Evolutionary conservation across 2,329 filamentous ascomycete species (phyloP).

Genomic region (Lithohypha guttulata): DNA sequence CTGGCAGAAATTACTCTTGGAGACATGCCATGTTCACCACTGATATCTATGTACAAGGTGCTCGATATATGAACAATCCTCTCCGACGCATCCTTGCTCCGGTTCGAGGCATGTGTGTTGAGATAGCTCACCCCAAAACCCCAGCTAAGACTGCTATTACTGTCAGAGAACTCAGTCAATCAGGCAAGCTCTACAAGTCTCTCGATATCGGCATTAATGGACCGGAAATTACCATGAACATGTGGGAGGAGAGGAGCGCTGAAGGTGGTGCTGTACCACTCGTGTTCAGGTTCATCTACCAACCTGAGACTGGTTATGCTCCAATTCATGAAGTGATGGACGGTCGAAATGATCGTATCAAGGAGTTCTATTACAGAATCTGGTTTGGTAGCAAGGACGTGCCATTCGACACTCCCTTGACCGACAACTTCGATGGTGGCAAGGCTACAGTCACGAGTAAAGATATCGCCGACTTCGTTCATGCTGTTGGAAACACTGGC

Average conservation of each 20-base stretch:
- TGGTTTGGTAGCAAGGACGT: slow-evolving; percentile 88
- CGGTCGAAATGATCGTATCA: slow-evolving; percentile 91
- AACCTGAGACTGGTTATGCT: slow-evolving; percentile 92
- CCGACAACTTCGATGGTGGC: slow-evolving; percentile 82
- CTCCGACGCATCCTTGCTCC: slow-evolving; percentile 86
- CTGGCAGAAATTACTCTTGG: slow-evolving; percentile 80
- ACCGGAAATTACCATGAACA: slow-evolving; percentile 73
- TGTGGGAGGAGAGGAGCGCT: slow-evolving; percentile 88
- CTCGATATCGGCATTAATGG: slow-evolving; percentile 70
- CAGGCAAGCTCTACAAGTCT: slow-evolving; percentile 78
- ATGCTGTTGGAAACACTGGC: slow-evolving; percentile 93
- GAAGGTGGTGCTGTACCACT: slow-evolving; percentile 72
- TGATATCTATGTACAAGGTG: slow-evolving; percentile 86
- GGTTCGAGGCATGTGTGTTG: slow-evolving; percentile 74
- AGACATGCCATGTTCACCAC: slow-evolving; percentile 87
- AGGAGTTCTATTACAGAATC: slow-evolving; percentile 96
- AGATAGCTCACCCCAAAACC: slow-evolving; percentile 72
- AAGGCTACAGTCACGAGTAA: slow-evolving; percentile 77
- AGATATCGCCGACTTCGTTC: slow-evolving; percentile 97
- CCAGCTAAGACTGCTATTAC: slow-evolving; percentile 73
- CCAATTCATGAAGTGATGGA: slow-evolving; percentile 96
- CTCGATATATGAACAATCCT: slow-evolving; percentile 95
- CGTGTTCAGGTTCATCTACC: slow-evolving; percentile 81
- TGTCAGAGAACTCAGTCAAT: slow-evolving; percentile 76
- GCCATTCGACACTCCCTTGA: slow-evolving; percentile 74